Evolutionary conservation across 1,284 basidiomycete genomes (phyloP).

Genomic region (Rhodotorula glutinis): DNA sequence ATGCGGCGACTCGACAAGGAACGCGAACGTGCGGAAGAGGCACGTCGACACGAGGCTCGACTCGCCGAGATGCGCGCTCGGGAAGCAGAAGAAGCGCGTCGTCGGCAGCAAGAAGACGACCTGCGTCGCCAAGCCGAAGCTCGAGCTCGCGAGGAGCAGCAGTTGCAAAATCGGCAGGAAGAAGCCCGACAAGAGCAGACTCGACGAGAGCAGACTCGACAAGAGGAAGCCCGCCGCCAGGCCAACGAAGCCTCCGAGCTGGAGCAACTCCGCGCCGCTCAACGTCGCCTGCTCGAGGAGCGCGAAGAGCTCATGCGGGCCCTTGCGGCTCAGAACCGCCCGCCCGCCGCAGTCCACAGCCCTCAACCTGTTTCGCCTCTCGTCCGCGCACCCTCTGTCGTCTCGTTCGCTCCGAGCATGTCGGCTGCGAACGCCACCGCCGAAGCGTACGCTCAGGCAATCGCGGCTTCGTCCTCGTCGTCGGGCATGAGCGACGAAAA

Average conservation of each 20-base stretch:
- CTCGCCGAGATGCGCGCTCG: background rate
- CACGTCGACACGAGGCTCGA: slow-evolving; percentile 1
- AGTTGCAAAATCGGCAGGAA: too few species aligned
- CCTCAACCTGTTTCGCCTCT: background rate
- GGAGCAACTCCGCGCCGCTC: background rate
- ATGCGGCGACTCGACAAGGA: slow-evolving; percentile 16
- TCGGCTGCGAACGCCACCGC: slow-evolving; percentile 27
- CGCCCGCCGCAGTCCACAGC: background rate
- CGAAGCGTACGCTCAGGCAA: slow-evolving; percentile 15
- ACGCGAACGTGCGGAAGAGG: slow-evolving; percentile 12
- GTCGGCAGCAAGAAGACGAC: background rate
- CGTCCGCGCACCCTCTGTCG: slow-evolving; percentile 19
- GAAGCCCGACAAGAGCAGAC: too few species aligned
- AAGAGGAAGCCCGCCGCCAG: background rate
- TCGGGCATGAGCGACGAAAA: slow-evolving; percentile 21
- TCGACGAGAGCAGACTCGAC: too few species aligned
- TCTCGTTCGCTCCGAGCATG: slow-evolving; percentile 29
- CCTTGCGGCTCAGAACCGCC: background rate
- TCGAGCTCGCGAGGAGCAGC: too few species aligned
- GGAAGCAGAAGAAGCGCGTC: background rate
- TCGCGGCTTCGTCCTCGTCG: slow-evolving; percentile 2
- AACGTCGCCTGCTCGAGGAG: background rate
- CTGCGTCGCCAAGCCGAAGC: background rate
- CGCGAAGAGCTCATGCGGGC: background rate
- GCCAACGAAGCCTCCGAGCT: background rate